phyloP scores from a whole-genome alignment of 345 rosid genomes.

The Euphorbia peplus region DNA sequence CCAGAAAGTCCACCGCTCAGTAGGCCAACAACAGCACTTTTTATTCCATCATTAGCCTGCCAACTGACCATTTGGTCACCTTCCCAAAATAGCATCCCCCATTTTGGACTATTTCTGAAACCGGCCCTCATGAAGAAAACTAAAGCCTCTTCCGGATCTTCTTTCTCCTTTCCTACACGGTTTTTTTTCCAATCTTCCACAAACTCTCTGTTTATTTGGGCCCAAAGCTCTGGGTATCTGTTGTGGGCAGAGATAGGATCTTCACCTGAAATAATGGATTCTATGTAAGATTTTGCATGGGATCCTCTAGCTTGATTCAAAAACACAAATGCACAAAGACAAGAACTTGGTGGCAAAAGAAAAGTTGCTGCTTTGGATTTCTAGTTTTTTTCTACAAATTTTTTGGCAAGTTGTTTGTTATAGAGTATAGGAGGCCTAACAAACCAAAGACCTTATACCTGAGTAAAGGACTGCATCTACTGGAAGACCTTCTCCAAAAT shows the following conservation, averaged over 20 bases:
- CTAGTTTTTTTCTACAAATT: neutral
- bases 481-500: constrained; percentile 80
- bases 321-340: neutral
- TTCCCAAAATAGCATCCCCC: constrained; percentile 82
- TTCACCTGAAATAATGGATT: constrained; percentile 44
- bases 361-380: neutral
- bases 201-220: constrained; percentile 62
- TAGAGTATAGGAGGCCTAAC: neutral
- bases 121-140: constrained; percentile 79
- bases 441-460: constrained; percentile 35
- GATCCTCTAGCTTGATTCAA: neutral
- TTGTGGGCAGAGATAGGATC: constrained; percentile 66
- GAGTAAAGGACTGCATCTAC: constrained; percentile 58
- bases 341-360: neutral
- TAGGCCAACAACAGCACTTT: constrained; percentile 64
- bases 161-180: constrained; percentile 27
- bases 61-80: constrained; percentile 87
- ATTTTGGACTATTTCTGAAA: constrained; percentile 63
- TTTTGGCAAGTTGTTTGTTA: no score
- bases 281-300: neutral
- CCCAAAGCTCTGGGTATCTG: constrained; percentile 78
- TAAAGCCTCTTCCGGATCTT: constrained; percentile 41
- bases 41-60: constrained; percentile 72
- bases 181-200: constrained; percentile 58
- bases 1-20: constrained; percentile 68